phyloP scores from a whole-genome alignment of 1,284 basidiomycete genomes.

The Malassezia dermatis region DNA sequence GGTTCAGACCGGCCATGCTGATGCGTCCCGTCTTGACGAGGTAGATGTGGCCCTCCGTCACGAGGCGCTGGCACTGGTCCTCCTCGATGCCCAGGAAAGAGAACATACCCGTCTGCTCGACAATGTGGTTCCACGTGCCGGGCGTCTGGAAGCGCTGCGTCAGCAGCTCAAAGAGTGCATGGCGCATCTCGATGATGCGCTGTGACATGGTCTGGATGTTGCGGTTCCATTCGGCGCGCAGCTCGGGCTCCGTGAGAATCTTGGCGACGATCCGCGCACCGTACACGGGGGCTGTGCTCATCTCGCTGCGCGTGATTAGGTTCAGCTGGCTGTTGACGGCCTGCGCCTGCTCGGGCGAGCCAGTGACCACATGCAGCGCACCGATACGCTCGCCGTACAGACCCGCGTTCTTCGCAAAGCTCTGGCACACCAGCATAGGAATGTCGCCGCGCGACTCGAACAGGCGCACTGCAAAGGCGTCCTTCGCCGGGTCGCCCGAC shows the following conservation, averaged over 20 bases:
- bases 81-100: slow-evolving; percentile 39
- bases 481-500: slow-evolving; percentile 72
- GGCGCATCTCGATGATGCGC: slow-evolving; percentile 80
- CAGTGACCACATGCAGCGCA: slow-evolving; percentile 51
- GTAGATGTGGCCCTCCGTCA: slow-evolving; percentile 73
- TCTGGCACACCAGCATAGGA: slow-evolving; percentile 80
- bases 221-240: slow-evolving; percentile 76
- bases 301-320: slow-evolving; percentile 77
- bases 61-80: slow-evolving; percentile 61
- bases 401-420: slow-evolving; percentile 91
- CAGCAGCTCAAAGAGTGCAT: slow-evolving; percentile 65
- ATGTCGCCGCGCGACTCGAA: slow-evolving; percentile 63
- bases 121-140: slow-evolving; percentile 63
- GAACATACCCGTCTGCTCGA: slow-evolving; percentile 47
- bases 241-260: slow-evolving; percentile 54
- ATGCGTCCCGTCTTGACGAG: slow-evolving; percentile 75
- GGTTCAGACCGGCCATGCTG: slow-evolving; percentile 83
- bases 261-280: slow-evolving; percentile 68
- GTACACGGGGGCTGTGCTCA: slow-evolving; percentile 81
- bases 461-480: slow-evolving; percentile 88
- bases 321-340: slow-evolving; percentile 58
- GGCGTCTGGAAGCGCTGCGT: slow-evolving; percentile 79
- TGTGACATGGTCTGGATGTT: slow-evolving; percentile 87
- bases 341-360: slow-evolving; percentile 24
- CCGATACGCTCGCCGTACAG: slow-evolving; percentile 73